Evolutionary conservation across 257 asterid species (phyloP), one percentile per base, ranked within the genome.

Genomic region (Solanum tarijense): DNA sequence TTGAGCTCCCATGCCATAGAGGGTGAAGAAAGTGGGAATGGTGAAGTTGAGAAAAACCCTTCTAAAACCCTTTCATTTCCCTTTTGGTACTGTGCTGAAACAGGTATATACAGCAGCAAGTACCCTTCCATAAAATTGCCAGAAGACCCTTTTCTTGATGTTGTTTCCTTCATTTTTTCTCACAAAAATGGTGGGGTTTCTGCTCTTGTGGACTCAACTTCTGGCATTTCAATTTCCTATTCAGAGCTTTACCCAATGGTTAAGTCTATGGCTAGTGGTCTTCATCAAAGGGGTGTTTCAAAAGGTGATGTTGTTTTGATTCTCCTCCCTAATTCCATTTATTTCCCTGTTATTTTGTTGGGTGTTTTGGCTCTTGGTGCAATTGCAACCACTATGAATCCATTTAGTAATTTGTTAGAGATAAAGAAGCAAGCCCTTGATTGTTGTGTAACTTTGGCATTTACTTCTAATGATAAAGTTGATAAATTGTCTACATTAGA

Each of bases 81-180:
- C 48, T 58, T 36, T n/a, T 94, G 95, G 96, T 96, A 94, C 89
- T 90, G 92, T 18, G 90, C 93, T 25, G 90, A 91, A 91, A 94
- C 98, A 23, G 98, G 98, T 74, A 89, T 92, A 23, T 96, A 94
- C 85, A 84, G 82, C 41, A 96, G 99, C 92, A 94, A 89, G 89
- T 69, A 88, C 93, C 95, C 96, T 32, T 35, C 89, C 1, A 55
- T 95, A 27, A 86, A 83, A 76, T 87, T 96, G 34, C 98, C 97
- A 21, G 76, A 91, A 10, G 91, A 95, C 48, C 96, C 97, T 48
- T 90, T 94, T 89, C 93, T 95, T 39, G 98, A 95, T 82, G 92
- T 94, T 58, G 96, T 92, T 83, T 92, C 98, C 16, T 96, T 91
- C 91, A 91, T 95, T 83, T 95, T 93, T 84, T 96, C 99, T n/a